phyloP scores from a whole-genome alignment of 2,329 filamentous ascomycete genomes.

The Epichloe brachyelytri region DNA sequence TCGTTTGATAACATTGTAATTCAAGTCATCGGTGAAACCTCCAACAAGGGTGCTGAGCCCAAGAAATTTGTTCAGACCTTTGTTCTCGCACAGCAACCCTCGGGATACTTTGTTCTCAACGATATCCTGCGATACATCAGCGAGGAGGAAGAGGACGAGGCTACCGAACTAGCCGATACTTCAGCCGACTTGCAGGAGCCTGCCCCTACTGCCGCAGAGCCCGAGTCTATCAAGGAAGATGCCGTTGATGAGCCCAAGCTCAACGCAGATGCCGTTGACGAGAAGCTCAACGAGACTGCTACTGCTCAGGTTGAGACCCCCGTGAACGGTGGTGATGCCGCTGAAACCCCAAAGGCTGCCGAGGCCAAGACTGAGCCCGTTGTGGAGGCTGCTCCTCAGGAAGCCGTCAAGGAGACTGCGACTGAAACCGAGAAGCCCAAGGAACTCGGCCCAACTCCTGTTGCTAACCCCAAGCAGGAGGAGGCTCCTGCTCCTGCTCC shows the following conservation, averaged over 20 bases:
- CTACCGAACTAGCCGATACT: constrained; percentile 21
- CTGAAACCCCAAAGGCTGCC: constrained; percentile 21
- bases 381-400: constrained; percentile 29
- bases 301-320: neutral
- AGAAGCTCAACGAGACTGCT: constrained; percentile 24
- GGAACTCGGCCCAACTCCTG: constrained; percentile 44
- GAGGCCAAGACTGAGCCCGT: constrained; percentile 14
- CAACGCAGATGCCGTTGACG: constrained; percentile 21
- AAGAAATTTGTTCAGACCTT: constrained; percentile 98
- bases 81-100: constrained; percentile 87
- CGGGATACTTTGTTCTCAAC: constrained; percentile 96
- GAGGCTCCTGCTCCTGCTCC: constrained; percentile 31
- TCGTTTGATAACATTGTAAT: constrained; percentile 92
- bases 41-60: constrained; percentile 80
- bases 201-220: constrained; percentile 19
- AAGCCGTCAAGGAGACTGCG: constrained; percentile 41
- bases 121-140: constrained; percentile 93
- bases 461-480: constrained; percentile 27
- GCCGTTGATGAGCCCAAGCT: constrained; percentile 22
- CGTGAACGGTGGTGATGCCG: constrained; percentile 8
- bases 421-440: constrained; percentile 55
- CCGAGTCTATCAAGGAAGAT: constrained; percentile 36
- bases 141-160: constrained; percentile 65
- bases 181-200: constrained; percentile 14
- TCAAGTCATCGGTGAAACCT: constrained; percentile 95